Evolutionary conservation across 2,329 filamentous ascomycete genomes (phyloP).

Genomic region (Coniochaeta sp.): DNA sequence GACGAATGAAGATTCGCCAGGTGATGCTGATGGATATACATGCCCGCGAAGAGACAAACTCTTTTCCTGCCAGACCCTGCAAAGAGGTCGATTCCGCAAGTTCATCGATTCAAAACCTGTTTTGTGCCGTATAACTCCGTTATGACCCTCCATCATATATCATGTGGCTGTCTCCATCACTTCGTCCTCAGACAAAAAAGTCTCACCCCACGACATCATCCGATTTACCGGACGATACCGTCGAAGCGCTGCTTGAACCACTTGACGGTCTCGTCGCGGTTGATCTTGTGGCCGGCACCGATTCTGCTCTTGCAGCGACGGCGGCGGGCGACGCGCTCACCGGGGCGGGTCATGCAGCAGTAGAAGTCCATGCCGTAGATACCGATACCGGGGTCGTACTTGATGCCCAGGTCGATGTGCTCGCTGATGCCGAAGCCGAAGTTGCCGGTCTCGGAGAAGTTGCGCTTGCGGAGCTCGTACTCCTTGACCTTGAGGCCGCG

Average conservation of each 20-base stretch:
- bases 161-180: neutral
- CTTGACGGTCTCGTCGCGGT: conserved; percentile 90
- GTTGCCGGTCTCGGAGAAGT: conserved; percentile 99
- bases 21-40: conserved; percentile 3
- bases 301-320: conserved; percentile 82
- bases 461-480: conserved; percentile 98
- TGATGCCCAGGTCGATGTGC: conserved; percentile 99
- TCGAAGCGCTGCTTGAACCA: conserved; percentile 93
- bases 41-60: neutral
- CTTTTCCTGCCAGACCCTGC: neutral
- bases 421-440: conserved; percentile 99
- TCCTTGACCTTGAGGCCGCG: conserved; percentile 99
- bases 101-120: neutral
- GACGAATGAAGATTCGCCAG: neutral
- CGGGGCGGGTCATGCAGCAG: conserved; percentile 99
- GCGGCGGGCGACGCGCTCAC: conserved; percentile 95
- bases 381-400: conserved; percentile 97
- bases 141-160: neutral
- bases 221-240: conserved; percentile 91
- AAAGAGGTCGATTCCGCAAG: neutral
- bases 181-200: conserved; percentile 1
- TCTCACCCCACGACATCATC: neutral
- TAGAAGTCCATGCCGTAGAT: conserved; percentile 99
- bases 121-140: neutral
- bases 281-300: conserved; percentile 86